Percentiles rank a stretch among this genome's conserved stretches.
Conservation (phyloP, 495 filamentous ascomycete genomes). For the Lichenothelia convexa region DNA sequence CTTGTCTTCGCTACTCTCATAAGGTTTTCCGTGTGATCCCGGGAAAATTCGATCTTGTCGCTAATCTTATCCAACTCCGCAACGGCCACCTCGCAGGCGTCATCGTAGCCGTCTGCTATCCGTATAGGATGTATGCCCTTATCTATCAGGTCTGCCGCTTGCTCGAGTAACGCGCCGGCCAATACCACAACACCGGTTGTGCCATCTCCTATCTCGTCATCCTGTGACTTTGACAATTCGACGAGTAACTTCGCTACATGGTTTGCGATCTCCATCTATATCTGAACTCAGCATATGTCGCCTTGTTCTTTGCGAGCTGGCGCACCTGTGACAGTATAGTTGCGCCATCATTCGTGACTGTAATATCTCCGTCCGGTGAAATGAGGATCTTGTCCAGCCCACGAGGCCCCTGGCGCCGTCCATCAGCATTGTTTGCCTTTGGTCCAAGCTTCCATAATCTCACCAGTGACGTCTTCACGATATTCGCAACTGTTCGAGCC, state of each 20-base stretch:
- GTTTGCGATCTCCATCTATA: slow-evolving; percentile 92
- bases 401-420: slow-evolving; percentile 60
- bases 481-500: slow-evolving; percentile 85
- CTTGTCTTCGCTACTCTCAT: slow-evolving; percentile 89
- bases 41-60: slow-evolving; percentile 71
- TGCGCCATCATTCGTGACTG: slow-evolving; percentile 96
- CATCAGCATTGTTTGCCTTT: slow-evolving; percentile 10
- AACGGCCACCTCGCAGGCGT: slow-evolving; percentile 91
- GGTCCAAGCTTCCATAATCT: not conserved
- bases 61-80: slow-evolving; percentile 83
- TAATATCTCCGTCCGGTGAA: slow-evolving; percentile 96
- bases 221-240: slow-evolving; percentile 96
- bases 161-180: slow-evolving; percentile 85
- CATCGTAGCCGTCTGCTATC: slow-evolving; percentile 94
- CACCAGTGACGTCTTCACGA: slow-evolving; percentile 82
- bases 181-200: slow-evolving; percentile 97
- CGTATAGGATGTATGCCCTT: slow-evolving; percentile 98
- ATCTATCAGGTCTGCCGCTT: slow-evolving; percentile 96
- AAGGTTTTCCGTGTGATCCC: slow-evolving; percentile 60
- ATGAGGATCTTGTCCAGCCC: slow-evolving; percentile 99
- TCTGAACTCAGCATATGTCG: not conserved
- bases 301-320: not conserved
- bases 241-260: slow-evolving; percentile 94
- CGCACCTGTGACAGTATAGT: slow-evolving; percentile 77
- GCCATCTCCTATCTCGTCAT: slow-evolving; percentile 97